A percentile compares a stretch with the other conserved stretches of the same genome.
Conservation (phyloP, 2,329 filamentous ascomycete genomes). For the Bertia moriformis region DNA sequence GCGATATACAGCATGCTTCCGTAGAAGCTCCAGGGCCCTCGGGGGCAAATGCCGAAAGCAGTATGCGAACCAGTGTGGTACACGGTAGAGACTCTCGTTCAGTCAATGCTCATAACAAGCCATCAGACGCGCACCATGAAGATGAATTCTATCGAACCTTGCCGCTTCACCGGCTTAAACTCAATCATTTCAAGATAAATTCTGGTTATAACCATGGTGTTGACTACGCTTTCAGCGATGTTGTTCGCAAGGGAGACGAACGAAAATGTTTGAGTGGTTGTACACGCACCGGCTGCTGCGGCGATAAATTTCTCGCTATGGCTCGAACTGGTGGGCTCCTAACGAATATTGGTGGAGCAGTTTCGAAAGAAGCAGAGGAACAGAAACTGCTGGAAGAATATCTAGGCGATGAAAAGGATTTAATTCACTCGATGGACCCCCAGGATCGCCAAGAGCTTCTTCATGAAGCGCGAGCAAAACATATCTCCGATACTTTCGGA, state of each 20-base stretch:
- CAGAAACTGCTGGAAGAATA: conserved; percentile 36
- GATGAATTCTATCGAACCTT: conserved; percentile 22
- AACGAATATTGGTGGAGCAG: neutral
- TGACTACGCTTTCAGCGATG: conserved; percentile 43
- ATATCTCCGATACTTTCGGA: conserved; percentile 61
- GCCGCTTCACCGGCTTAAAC: conserved; percentile 20
- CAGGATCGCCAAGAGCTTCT: conserved; percentile 53
- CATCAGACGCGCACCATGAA: conserved; percentile 4
- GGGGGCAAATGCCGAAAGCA: neutral
- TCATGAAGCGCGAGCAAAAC: conserved; percentile 59
- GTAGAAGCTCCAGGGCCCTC: neutral
- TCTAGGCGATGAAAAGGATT: conserved; percentile 42
- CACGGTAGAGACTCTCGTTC: neutral
- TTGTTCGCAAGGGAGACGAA: conserved; percentile 40
- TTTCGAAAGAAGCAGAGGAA: conserved; percentile 17
- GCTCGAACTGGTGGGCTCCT: conserved; percentile 6
- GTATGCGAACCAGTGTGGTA: neutral
- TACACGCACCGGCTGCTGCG: conserved; percentile 38
- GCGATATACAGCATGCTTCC: no score
- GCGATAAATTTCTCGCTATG: conserved; percentile 16
- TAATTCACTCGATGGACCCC: conserved; percentile 38
- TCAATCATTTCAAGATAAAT: conserved; percentile 52
- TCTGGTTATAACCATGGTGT: conserved; percentile 40
- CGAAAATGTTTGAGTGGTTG: conserved; percentile 48
- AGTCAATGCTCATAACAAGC: neutral